Base-by-base conservation (phyloP, 177 flowering plant species). In the Telopea speciosissima region DNA sequence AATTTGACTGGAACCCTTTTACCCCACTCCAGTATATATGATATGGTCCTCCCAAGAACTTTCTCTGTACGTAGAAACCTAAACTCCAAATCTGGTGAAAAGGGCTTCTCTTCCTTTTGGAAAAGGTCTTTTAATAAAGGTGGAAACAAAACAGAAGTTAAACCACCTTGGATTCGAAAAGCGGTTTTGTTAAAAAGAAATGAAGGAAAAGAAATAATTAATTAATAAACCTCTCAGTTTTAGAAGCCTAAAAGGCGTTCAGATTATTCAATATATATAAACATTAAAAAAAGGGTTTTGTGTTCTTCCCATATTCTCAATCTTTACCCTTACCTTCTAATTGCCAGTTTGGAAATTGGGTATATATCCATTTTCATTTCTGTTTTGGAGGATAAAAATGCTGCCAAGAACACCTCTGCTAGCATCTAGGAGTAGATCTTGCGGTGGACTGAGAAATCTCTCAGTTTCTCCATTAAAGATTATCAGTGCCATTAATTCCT, bases 361-460 rank as follows among this genome's bases (percentile, higher is more conserved):
- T 49, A 49, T 63, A 25, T n/a, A 7, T 42, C 72, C 62, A 65
- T 75, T 24, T 67, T 67, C 71, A 67, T 70, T 77, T 67, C 72
- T 65, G 56, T 71, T 45, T 68, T 44, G 33, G 68, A 36, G 65
- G 76, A 70, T 72, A 58, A 80, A 79, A 80, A 79, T 83, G 75
- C 84, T 77, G 74, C 85, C 84, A 82, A 76, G 78, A 79, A 72
- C 79, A 73, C 79, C 72, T 81, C 84, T 82, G 83, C 84, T 84
- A 83, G 76, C 78, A 77, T 83, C 81, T 81, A 66, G 68, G 68
- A 70, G 68, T 73, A 62, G 67, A 45, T 70, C 78, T 75, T 76
- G 73, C 75, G 67, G 66, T 33, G 60, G 8, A 36, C 40, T 36
- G 40, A 36, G 9, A 79, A 75, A 77, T 71, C 74, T 64, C 75